Evolutionary conservation across 257 asterid species (phyloP).

Genomic region (Forsythia viridissima): DNA sequence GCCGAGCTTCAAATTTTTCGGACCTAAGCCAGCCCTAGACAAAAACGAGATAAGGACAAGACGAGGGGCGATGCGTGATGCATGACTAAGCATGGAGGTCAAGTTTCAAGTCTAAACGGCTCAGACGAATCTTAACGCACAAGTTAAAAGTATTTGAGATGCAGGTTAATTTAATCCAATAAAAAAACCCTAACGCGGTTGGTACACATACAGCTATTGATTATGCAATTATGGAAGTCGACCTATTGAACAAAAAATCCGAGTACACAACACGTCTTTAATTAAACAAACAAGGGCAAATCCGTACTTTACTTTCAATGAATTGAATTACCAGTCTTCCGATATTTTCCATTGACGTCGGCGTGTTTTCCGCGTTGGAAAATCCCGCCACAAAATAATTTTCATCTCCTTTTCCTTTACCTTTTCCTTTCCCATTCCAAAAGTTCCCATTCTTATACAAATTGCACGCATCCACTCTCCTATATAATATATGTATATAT

Average conservation of each 20-base stretch:
- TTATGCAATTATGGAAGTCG: not conserved
- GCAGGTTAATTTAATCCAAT: too few species aligned
- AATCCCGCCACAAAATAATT: slow-evolving; percentile 33
- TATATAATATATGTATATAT: not conserved
- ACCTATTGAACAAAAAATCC: too few species aligned
- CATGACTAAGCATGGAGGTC: too few species aligned
- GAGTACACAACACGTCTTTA: not conserved
- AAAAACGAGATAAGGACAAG: too few species aligned
- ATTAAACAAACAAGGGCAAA: not conserved
- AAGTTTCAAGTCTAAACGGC: too few species aligned
- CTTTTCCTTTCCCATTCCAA: not conserved
- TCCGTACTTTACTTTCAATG: not conserved
- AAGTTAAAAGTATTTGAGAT: too few species aligned
- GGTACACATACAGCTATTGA: too few species aligned
- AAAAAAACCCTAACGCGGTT: too few species aligned
- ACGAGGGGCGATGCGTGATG: too few species aligned
- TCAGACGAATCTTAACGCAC: too few species aligned
- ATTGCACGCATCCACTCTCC: not conserved
- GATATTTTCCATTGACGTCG: slow-evolving; percentile 28
- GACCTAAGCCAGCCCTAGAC: too few species aligned
- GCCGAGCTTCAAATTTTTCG: too few species aligned
- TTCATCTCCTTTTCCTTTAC: not conserved
- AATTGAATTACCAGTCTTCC: not conserved
- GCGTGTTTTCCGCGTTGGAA: slow-evolving; percentile 46
- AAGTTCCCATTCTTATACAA: not conserved